Percentiles rank a stretch among this genome's conserved stretches.
Evolutionary conservation across 305 asterid genomes (phyloP).

Genomic region (Lippia alba): DNA sequence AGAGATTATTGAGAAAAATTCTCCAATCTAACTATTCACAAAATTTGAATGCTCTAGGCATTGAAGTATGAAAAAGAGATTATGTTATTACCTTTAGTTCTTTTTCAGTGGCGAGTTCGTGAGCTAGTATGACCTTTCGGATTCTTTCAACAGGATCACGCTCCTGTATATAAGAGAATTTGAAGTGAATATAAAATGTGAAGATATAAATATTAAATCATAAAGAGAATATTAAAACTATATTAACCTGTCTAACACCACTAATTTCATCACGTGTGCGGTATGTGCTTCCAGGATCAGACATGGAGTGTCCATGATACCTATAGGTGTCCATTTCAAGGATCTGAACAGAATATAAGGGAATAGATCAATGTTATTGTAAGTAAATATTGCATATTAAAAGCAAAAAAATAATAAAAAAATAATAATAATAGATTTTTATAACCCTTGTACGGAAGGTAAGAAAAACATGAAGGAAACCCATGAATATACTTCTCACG

Average conservation of each 20-base stretch:
- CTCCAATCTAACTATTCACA: background rate
- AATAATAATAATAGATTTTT: background rate
- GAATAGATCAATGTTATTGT: conserved; percentile 22
- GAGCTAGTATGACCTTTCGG: conserved; percentile 62
- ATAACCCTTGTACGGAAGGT: background rate
- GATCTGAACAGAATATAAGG: conserved; percentile 50
- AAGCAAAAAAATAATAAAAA: no score
- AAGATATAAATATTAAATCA: conserved; percentile 12
- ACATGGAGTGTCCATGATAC: conserved; percentile 83
- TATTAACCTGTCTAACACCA: conserved; percentile 69
- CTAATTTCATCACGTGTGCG: conserved; percentile 79
- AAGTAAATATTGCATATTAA: background rate
- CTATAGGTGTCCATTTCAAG: conserved; percentile 85
- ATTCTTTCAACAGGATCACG: conserved; percentile 77
- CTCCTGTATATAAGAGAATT: conserved; percentile 49
- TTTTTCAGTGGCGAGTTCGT: conserved; percentile 66
- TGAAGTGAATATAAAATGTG: background rate
- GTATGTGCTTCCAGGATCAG: conserved; percentile 84
- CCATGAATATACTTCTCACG: background rate
- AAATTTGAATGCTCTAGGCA: background rate
- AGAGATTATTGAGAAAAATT: conserved; percentile 18
- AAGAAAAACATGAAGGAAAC: background rate
- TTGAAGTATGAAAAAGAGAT: conserved; percentile 10
- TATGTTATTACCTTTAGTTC: conserved; percentile 59
- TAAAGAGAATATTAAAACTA: conserved; percentile 4